Conservation (phyloP, 495 filamentous ascomycete genomes). For the Pyrenopolyporus hunteri region DNA sequence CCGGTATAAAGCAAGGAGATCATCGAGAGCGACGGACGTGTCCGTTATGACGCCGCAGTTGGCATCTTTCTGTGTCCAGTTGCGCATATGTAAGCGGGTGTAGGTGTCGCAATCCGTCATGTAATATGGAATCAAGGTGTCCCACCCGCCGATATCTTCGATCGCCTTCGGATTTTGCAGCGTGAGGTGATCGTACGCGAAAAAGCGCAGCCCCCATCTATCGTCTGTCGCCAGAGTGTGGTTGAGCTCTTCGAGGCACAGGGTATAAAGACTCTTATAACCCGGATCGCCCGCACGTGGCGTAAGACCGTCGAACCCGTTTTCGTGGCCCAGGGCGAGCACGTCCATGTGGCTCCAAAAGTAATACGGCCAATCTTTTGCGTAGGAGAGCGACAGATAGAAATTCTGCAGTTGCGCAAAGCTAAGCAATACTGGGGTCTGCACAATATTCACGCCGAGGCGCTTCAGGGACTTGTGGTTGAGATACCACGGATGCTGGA, state of each 20-base stretch:
- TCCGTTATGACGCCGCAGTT: constrained; percentile 60
- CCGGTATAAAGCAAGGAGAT: constrained; percentile 56
- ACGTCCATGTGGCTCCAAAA: constrained; percentile 65
- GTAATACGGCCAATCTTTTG: constrained; percentile 57
- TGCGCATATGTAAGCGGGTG: constrained; percentile 56
- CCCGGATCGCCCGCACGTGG: constrained; percentile 41
- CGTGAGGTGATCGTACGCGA: constrained; percentile 64
- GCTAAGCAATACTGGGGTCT: constrained; percentile 62
- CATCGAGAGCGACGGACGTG: constrained; percentile 52
- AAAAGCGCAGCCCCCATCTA: constrained; percentile 61
- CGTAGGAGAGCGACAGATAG: constrained; percentile 51
- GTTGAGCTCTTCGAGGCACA: constrained; percentile 52
- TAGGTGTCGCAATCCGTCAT: constrained; percentile 66
- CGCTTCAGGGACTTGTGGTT: constrained; percentile 59
- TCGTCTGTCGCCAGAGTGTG: constrained; percentile 34
- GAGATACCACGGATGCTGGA: constrained; percentile 68
- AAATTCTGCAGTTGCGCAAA: constrained; percentile 72
- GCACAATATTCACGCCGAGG: constrained; percentile 62
- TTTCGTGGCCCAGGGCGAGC: constrained; percentile 54
- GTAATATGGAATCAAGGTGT: constrained; percentile 67
- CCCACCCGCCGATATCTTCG: constrained; percentile 64
- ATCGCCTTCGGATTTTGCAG: constrained; percentile 61
- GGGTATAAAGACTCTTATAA: constrained; percentile 60
- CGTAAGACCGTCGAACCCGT: constrained; percentile 39
- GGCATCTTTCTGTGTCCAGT: constrained; percentile 54